Base-by-base conservation (phyloP, 345 rosid species). In the Euphorbia tirucalli region DNA sequence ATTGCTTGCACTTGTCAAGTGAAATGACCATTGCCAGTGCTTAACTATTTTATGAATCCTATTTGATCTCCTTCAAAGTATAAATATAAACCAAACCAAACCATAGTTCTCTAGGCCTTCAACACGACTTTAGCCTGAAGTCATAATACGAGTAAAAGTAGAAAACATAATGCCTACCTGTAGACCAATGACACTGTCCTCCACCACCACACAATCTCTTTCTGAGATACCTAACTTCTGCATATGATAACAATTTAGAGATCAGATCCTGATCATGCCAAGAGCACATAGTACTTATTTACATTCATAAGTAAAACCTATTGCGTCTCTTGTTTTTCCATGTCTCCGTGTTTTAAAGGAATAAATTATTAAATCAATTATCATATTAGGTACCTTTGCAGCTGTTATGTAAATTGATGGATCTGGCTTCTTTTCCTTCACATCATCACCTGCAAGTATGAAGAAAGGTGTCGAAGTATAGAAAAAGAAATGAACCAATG, bases 371-470 rank as follows among this genome's bases (percentile, higher is more conserved):
- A 15, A 19, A 49, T 41, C 22, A 46, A 50, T 2, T 39, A 31
- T 43, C 46, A 54, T 54, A 22, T 7, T 11, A 59, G 61, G 30
- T 69, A 90, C 98, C 93, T 90, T 74, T 49, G 90, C 83, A 74
- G 97, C 97, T 74, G 90, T 87, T 70, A 84, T 56, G 74, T 94
- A 94, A 75, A 94, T 92, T 18, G 88, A 85, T 56, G 97, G 98
- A 80, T 94, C 84, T 1, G 98, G 98, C 82, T 94, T 94, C 77
- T 94, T 94, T 85, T 85, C 91, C 91, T 90, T 94, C 44, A 94
- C 98, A 85, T 94, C 98, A 78, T 94, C 97, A 19, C 97, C 98
- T 94, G 73, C 37, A 59, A 71, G 60, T 55, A 65, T 31, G 68
- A 25, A 16, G 44, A 11, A 7, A 14, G 70, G 43, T 22, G 59